Evolutionary conservation across 805 yeast species (phyloP).

Genomic region (Kodamaea kaohsiungensis): DNA sequence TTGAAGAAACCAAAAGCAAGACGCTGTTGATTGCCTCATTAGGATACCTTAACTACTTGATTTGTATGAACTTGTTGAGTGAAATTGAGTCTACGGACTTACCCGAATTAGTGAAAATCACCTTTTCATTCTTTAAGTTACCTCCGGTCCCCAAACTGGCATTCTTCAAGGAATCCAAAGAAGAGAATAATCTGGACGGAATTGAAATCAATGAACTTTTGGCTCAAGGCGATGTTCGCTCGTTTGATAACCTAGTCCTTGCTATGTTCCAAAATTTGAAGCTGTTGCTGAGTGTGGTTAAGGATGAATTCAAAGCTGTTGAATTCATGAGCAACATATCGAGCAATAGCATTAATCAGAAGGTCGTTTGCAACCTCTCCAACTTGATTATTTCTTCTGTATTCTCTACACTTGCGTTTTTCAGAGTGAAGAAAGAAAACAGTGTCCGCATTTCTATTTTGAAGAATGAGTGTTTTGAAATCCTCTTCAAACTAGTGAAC

Average conservation of each 20-base stretch:
- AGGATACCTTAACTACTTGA: constrained; percentile 19
- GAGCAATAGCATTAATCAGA: constrained; percentile 9
- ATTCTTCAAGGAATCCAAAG: constrained; percentile 13
- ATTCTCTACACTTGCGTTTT: constrained; percentile 14
- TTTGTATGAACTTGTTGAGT: constrained; percentile 15
- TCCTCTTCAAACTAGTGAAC: constrained; percentile 13
- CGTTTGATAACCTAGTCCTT: constrained; percentile 8
- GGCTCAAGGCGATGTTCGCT: not conserved
- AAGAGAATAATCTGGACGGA: constrained; percentile 2
- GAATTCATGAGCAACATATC: constrained; percentile 9
- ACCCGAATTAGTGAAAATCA: constrained; percentile 2
- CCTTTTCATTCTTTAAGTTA: constrained; percentile 18
- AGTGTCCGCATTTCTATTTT: constrained; percentile 2
- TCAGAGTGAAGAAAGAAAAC: constrained; percentile 5
- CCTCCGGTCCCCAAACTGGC: constrained; percentile 36
- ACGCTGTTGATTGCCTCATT: constrained; percentile 20
- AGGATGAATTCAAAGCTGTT: constrained; percentile 18
- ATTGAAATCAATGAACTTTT: not conserved
- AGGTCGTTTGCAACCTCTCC: constrained; percentile 13
- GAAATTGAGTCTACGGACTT: not conserved
- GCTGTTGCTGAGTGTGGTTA: constrained; percentile 11
- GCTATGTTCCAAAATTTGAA: constrained; percentile 12
- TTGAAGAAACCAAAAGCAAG: constrained; percentile 21
- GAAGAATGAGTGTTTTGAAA: constrained; percentile 2
- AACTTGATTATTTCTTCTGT: constrained; percentile 21